Evolutionary conservation across 2,329 filamentous ascomycete species (phyloP).

Genomic region (Fusarium cyanostomum): DNA sequence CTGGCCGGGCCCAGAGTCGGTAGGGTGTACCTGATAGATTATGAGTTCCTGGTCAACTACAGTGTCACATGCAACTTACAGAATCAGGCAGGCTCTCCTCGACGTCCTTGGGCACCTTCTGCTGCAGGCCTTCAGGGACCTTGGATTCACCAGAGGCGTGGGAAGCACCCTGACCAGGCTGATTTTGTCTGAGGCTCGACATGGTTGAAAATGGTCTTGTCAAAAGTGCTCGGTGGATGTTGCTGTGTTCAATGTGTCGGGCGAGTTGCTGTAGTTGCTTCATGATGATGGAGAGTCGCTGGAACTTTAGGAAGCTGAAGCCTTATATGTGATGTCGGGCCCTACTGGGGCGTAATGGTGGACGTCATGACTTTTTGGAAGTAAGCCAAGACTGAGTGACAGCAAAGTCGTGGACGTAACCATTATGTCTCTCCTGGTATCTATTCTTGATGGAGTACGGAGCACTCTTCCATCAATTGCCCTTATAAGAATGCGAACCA

Average conservation of each 20-base stretch:
- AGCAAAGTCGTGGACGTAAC: neutral
- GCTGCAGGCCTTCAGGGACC: constrained; percentile 26
- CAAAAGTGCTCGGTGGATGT: neutral
- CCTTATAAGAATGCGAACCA: too few relatives aligned
- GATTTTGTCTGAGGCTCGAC: constrained; percentile 14
- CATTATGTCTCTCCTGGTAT: neutral
- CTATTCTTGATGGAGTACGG: neutral
- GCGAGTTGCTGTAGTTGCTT: neutral
- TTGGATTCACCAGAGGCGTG: constrained; percentile 35
- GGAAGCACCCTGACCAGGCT: constrained; percentile 29
- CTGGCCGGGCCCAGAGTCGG: constrained; percentile 20
- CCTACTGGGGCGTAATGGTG: neutral
- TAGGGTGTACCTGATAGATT: constrained; percentile 33
- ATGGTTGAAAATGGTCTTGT: neutral
- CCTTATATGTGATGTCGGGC: neutral
- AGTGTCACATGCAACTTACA: constrained; percentile 1
- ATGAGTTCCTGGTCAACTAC: too few relatives aligned
- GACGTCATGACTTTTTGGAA: constrained; percentile 2
- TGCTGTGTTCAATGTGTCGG: neutral
- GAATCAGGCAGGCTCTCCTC: constrained; percentile 36
- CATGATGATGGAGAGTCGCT: neutral
- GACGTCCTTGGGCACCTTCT: constrained; percentile 22
- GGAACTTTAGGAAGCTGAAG: too few relatives aligned
- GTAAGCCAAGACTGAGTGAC: neutral
- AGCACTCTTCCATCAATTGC: too few relatives aligned